Evolutionary conservation across 257 asterid species (phyloP).

Genomic region (Cruciata laevipes): DNA sequence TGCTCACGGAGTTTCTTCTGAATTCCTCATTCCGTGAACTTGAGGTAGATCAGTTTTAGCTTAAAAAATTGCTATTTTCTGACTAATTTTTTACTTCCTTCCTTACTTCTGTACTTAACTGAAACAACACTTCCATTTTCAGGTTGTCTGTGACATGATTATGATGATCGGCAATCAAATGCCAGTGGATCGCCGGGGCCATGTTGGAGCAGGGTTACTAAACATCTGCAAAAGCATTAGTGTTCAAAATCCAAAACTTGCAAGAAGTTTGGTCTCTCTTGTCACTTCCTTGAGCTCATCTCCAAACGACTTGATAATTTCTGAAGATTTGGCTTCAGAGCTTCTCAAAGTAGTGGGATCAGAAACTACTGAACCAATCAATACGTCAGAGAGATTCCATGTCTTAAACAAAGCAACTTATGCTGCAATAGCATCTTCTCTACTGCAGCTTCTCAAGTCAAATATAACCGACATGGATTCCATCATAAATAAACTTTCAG

Average conservation of each 20-base stretch:
- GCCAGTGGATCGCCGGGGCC: slow-evolving; percentile 45
- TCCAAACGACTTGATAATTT: slow-evolving; percentile 48
- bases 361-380: slow-evolving; percentile 31
- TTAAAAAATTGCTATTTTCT: neutral
- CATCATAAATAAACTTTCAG: slow-evolving; percentile 46
- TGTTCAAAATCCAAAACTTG: slow-evolving; percentile 49
- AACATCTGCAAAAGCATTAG: slow-evolving; percentile 43
- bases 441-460: slow-evolving; percentile 55
- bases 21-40: slow-evolving; percentile 58
- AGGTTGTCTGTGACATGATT: slow-evolving; percentile 46
- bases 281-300: slow-evolving; percentile 51
- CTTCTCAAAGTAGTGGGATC: slow-evolving; percentile 51
- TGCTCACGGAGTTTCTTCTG: slow-evolving; percentile 46
- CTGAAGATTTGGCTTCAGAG: slow-evolving; percentile 57
- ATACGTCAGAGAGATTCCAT: slow-evolving; percentile 45
- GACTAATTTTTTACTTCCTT: neutral
- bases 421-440: slow-evolving; percentile 49
- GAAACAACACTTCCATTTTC: slow-evolving; percentile 10
- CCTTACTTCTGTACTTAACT: neutral
- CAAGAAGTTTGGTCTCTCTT: slow-evolving; percentile 47
- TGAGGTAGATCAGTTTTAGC: slow-evolving; percentile 43
- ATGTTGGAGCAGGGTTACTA: slow-evolving; percentile 49
- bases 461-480: slow-evolving; percentile 53
- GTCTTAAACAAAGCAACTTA: slow-evolving; percentile 52
- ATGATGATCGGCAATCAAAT: slow-evolving; percentile 53